Evolutionary conservation across 1,139 yeast species (phyloP).

Genomic region (Suhomyces kunorum): DNA sequence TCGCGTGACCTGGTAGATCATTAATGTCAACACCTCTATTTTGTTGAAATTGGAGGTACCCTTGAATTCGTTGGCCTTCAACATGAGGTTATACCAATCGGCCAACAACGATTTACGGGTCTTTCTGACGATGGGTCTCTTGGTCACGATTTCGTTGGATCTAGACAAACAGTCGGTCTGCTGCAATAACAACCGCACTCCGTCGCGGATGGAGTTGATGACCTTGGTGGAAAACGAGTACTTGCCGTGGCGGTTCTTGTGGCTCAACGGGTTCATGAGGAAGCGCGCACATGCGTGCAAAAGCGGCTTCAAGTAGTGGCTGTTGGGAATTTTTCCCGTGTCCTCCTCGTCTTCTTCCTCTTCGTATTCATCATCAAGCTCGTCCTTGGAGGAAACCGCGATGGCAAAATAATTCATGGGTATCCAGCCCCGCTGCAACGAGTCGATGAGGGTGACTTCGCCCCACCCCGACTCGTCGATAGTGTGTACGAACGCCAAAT

Average conservation of each 20-base stretch:
- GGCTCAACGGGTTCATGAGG: constrained; percentile 66
- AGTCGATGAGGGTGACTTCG: constrained; percentile 76
- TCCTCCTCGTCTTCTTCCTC: constrained; percentile 23
- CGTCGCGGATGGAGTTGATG: constrained; percentile 65
- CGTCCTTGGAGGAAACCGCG: constrained; percentile 48
- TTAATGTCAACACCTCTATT: constrained; percentile 67
- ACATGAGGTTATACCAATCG: constrained; percentile 87
- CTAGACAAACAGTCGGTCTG: constrained; percentile 84
- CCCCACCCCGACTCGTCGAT: constrained; percentile 98
- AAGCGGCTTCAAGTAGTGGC: constrained; percentile 57
- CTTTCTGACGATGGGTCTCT: constrained; percentile 67
- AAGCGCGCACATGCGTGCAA: constrained; percentile 77
- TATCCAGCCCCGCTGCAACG: constrained; percentile 89
- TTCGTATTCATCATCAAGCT: constrained; percentile 19
- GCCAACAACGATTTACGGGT: constrained; percentile 80
- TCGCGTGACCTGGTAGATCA: constrained; percentile 73
- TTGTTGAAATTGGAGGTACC: constrained; percentile 67
- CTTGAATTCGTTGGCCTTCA: constrained; percentile 81
- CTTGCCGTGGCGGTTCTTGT: constrained; percentile 40
- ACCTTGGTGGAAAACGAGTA: constrained; percentile 48
- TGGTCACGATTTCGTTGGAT: constrained; percentile 74
- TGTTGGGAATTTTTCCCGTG: constrained; percentile 34
- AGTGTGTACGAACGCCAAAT: constrained; percentile 83
- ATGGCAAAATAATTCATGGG: constrained; percentile 87
- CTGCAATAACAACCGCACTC: constrained; percentile 74